A percentile compares a stretch with the other conserved stretches of the same genome.
Evolutionary conservation across 345 rosid genomes (phyloP).

Genomic region (Camelina laxa): DNA sequence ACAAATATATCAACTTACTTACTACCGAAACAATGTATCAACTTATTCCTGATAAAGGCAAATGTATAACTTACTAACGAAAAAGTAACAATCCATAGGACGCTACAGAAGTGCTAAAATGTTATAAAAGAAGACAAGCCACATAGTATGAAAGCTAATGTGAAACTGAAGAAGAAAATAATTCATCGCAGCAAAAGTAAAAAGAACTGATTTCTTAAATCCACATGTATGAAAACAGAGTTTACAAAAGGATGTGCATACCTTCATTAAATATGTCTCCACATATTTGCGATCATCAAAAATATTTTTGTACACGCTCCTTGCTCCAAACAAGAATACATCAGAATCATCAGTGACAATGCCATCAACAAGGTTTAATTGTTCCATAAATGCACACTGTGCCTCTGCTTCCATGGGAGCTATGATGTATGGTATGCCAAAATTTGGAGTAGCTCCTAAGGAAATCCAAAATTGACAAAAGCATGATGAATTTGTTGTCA

Average conservation of each 20-base stretch:
- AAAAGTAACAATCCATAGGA: constrained; percentile 4
- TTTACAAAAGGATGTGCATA: constrained; percentile 34
- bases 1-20: background rate
- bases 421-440: constrained; percentile 94
- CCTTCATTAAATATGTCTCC: constrained; percentile 95
- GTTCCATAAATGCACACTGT: constrained; percentile 93
- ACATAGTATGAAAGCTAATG: constrained; percentile 2
- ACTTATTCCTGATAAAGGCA: background rate
- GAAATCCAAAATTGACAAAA: constrained; percentile 23
- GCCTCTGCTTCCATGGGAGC: constrained; percentile 99
- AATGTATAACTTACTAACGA: constrained; percentile 1
- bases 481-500: background rate
- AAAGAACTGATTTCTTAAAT: background rate
- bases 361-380: constrained; percentile 87
- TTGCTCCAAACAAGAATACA: constrained; percentile 90
- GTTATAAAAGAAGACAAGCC: constrained; percentile 7
- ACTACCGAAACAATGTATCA: background rate
- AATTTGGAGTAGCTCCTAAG: constrained; percentile 92
- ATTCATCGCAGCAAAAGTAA: background rate
- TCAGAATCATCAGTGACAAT: constrained; percentile 97
- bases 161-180: background rate
- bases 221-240: background rate
- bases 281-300: constrained; percentile 98
- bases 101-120: constrained; percentile 8
- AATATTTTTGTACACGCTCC: constrained; percentile 90